Base-by-base conservation (phyloP, 768 basidiomycete genomes). In the Plicaturopsis crispa region DNA sequence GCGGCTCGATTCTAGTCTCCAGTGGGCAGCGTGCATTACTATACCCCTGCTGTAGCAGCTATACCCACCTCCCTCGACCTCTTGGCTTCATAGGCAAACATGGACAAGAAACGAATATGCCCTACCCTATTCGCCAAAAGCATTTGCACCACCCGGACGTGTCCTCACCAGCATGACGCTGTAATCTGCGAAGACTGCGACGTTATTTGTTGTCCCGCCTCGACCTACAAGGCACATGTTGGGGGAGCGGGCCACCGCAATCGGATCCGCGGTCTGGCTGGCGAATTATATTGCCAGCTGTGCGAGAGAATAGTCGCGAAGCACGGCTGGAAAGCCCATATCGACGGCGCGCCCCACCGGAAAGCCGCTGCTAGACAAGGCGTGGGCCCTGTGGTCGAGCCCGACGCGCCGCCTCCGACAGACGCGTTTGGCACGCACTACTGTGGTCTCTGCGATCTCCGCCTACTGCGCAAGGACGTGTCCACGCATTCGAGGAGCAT, bases 131-230 rank as follows among this genome's bases (percentile, higher is more conserved):
- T n/a, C n/a, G n/a, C n/a, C n/a, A 36, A 43, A 1, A 68, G 68
- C 12, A 51, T 55, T 6, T 73, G 71, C 50, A 44, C 50, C 1
- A 46, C 54, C 21, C 2, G 43, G 0, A 23, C 35, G 4, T 73
- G 72, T 42, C 8, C 21, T 0, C 49, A 45, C 28, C 46, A 48
- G 14, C 71, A 73, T 43, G 58, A 61, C 31, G 44, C 72, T 13
- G 39, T 52, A 2, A 46, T 49, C 14, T 73, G 71, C 45, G 59
- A 63, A 11, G 46, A 54, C 2, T 74, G 72, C 44, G 51, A 51
- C 5, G 41, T 61, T 30, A 48, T 69, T 3, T 64, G 66, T 31
- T 12, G 33, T 10, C 49, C 48, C 10, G 34, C 41, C 1, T 24
- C 36, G 0, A 42, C 36, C 2, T 62, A 58, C 37, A 24, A 50